Conservation (phyloP, 1,284 basidiomycete species). For the Leccinum subrobustum region DNA sequence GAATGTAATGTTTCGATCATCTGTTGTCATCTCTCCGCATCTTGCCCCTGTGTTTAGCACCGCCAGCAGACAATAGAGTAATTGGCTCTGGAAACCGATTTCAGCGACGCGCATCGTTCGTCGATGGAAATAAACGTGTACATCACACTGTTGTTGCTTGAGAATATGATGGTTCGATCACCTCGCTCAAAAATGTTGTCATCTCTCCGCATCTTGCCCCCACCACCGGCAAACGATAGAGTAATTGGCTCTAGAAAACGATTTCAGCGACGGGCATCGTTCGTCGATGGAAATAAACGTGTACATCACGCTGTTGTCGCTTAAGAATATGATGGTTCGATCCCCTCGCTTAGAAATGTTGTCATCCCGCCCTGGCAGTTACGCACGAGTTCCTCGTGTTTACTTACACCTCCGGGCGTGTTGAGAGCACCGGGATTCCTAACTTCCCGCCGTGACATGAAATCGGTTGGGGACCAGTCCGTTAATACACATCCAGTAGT, state of each 20-base stretch:
- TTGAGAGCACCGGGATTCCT: not conserved
- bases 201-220: too few relatives aligned
- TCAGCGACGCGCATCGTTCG: too few relatives aligned
- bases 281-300: slow-evolving; percentile 1
- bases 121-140: too few relatives aligned
- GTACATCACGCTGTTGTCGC: not conserved
- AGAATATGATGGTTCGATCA: too few relatives aligned
- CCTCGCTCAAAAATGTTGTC: too few relatives aligned
- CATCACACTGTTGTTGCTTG: too few relatives aligned
- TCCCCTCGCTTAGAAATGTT: not conserved
- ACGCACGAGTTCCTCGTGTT: not conserved
- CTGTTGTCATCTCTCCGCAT: not conserved
- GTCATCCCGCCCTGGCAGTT: not conserved
- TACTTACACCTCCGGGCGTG: not conserved
- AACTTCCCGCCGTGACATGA: too few relatives aligned
- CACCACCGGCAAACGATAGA: too few relatives aligned
- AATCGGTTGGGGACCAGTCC: not conserved
- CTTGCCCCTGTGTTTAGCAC: too few relatives aligned
- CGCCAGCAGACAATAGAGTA: too few relatives aligned
- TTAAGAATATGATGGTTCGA: not conserved
- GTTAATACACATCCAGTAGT: not conserved
- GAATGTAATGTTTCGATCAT: not conserved
- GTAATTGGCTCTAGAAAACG: too few relatives aligned
- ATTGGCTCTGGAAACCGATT: too few relatives aligned
- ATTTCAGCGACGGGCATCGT: not conserved